phyloP scores from a whole-genome alignment of 768 basidiomycete genomes.

The Tylopilus sp. region DNA sequence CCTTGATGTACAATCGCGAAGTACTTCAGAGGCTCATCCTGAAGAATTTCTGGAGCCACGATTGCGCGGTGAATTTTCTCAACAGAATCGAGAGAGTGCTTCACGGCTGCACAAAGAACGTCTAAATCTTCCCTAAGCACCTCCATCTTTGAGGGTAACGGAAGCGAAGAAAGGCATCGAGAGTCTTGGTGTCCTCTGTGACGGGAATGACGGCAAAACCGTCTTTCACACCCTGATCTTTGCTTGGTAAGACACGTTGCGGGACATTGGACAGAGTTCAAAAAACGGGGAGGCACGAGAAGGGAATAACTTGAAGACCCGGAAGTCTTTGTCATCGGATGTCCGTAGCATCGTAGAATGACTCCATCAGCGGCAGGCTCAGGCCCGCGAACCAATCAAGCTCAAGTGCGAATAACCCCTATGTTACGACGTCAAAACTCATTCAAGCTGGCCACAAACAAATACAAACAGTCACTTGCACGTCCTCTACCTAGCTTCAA shows the following conservation, averaged over 20 bases:
- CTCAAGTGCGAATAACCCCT: neutral
- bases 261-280: constrained; percentile 22
- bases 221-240: constrained; percentile 13
- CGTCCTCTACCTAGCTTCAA: no score
- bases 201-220: constrained; percentile 17
- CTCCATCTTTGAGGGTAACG: neutral
- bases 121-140: neutral
- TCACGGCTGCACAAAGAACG: neutral
- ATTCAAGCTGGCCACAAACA: neutral
- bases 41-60: neutral
- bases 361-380: no score
- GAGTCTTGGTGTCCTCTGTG: constrained; percentile 17
- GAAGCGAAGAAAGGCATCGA: constrained; percentile 19
- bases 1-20: neutral
- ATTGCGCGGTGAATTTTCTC: neutral
- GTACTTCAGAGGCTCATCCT: neutral
- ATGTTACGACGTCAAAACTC: neutral
- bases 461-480: neutral
- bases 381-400: no score
- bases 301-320: neutral
- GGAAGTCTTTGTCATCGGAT: neutral
- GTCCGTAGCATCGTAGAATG: constrained; percentile 1
- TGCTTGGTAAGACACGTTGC: constrained; percentile 12
- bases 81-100: neutral
- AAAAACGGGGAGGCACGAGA: constrained; percentile 30